Base-by-base conservation (phyloP, 768 basidiomycete species). In the Naganishia friedmannii region DNA sequence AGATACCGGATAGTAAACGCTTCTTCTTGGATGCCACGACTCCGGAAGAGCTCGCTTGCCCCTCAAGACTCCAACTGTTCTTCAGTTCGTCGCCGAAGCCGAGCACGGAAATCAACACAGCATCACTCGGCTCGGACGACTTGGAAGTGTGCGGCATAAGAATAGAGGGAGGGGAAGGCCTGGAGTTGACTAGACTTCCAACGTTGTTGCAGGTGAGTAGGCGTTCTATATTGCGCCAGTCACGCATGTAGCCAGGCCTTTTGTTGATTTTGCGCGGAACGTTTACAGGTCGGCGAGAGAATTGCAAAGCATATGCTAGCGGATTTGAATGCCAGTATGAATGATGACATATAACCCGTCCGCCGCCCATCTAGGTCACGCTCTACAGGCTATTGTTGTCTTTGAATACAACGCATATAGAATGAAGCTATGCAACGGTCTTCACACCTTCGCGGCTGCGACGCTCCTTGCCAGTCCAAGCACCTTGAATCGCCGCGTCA, bases 11-110 rank as follows among this genome's bases (percentile, higher is more conserved):
- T 5, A 70, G 67, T 23, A 42, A 69, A 13, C 65, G 68, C 5
- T 65, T 75, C 31, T 81, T 81, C 72, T 54, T 81, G 31, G 80
- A 81, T 56, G 78, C 80, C 0, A 74, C 76, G 1, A 57, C 71
- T 0, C 75, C 75, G 67, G 80, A 81, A 71, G 80, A 81, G 68
- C 45, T 75, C 5, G 77, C 80, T 10, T 81, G 80, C 70, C 77
- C 80, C 26, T 77, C 78, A 46, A 63, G 75, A 32, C 53, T 81
- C 4, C 76, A 79, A 39, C 51, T 76, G 53, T 77, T 78, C 73
- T 77, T 79, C 69, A 65, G 60, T 53, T 68, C 67, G 3, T 4
- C 51, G 3, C 29, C 66, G 26, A 46, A 48, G 1, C n/a, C 26
- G 28, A 45, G 29, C 32, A 21, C 48, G 15, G 51, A 29, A 21